Base-by-base conservation (phyloP, 164 flowering plant genomes). In the Chimonanthus salicifolius region DNA sequence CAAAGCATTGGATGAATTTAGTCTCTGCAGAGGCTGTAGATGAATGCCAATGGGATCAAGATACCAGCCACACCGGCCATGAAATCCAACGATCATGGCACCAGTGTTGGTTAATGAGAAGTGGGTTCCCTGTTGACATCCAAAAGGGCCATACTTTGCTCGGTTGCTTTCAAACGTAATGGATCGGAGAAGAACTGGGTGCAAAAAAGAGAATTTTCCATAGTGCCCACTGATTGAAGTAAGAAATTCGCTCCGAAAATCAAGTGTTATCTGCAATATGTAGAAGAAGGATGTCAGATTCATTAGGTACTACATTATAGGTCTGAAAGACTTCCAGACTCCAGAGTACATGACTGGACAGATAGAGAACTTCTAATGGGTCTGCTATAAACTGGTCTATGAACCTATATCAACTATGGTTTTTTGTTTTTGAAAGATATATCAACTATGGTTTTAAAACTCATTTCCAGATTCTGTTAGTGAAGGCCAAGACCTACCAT, bases 81-180 rank as follows among this genome's bases (percentile, higher is more conserved):
- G 89, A 74, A 93, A 90, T 47, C 97, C 97, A 5, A 91, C 92
- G 47, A 91, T 86, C 79, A 83, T 90, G 33, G 83, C 88, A 0
- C 86, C 81, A 4, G 68, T 74, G 58, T 66, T 72, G 13, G 92
- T 87, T 5, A 84, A 74, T 6, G 90, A 78, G 72, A 91, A 89
- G 45, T 62, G 67, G 2, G 84, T 85, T 54, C 98, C 94, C 74
- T 84, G 77, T 71, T 88, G 86, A 47, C 72, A 62, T 5, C 97
- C 98, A 79, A 73, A 91, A 4, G 97, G 94, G 49, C 95, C 97
- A 77, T 84, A 90, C 13, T 74, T 84, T 71, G 67, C 84, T 65
- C 58, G 83, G 80, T 91, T 93, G 84, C 85, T 93, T 62, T 77
- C 76, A n/a, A 93, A 81, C 0, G 87, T 84, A 4, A 93, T 87